Base-by-base conservation (phyloP, 116 monocot genomes). In the Cymodocea nodosa region DNA sequence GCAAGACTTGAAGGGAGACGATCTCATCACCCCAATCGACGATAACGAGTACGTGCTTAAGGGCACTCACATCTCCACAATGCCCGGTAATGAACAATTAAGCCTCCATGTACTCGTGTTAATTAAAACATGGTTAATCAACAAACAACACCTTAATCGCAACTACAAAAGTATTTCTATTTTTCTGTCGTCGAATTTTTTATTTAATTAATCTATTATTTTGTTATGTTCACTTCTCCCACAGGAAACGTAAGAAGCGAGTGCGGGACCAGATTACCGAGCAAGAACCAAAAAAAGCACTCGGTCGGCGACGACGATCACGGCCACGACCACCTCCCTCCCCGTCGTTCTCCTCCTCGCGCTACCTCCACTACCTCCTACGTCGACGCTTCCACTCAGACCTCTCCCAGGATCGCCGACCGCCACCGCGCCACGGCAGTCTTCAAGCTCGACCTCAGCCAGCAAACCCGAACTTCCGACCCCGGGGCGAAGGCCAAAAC, bases 1-100 rank as follows among this genome's bases (percentile, higher is more conserved):
- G 88, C 82, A 88, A 68, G 88, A 88, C 56, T 50, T 88, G 12
- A 36, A 39, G 60, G 84, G 84, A 18, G 82, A 84, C 35, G 84
- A 88, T 39, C 70, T 80, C 64, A 82, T 88, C 60, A 84, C 81
- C 3, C 82, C 88, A 0, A 35, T 82, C 60, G 69, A 79, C 20
- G 82, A 77, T 59, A 71, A 80, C 23, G 84, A 88, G 30, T 88
- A 79, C 70, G 77, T 88, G 6, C 72, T 88, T 61, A 83, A 76
- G 59, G 83, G 83, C n/a, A 79, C 70, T 56, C 56, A 9, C 16
- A 50, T 59, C 57, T 58, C 69, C 48, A 10, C 64, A 3, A 16
- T 15, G 5, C 16, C 35, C 15, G 60, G 60, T 60, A 60, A 60
- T 30, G 30, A 30, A 30, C 3, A 30, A 30, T 30, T 30, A 30